A percentile compares a stretch with the other conserved stretches of the same genome.
phyloP scores from a whole-genome alignment of 768 basidiomycete species.

The Suillus ampliporus region DNA sequence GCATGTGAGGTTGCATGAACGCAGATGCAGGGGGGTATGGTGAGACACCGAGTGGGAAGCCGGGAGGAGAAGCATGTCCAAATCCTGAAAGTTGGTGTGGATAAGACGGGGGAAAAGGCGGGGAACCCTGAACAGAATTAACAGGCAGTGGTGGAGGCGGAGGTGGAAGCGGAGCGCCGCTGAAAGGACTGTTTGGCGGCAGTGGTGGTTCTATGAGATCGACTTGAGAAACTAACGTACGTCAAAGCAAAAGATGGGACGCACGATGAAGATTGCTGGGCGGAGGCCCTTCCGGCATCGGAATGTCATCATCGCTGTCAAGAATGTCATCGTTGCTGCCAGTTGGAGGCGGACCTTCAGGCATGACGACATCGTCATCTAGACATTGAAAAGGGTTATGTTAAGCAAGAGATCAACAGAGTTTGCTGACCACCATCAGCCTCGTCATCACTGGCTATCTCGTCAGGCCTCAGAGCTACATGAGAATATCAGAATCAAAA shows the following conservation, averaged over 20 bases:
- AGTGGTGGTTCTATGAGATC: constrained; percentile 18
- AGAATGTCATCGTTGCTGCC: constrained; percentile 42
- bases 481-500: constrained; percentile 4
- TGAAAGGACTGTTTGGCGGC: background rate
- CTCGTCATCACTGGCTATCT: constrained; percentile 69
- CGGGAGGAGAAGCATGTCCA: constrained; percentile 12
- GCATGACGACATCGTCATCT: constrained; percentile 72
- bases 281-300: constrained; percentile 86
- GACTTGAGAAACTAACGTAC: constrained; percentile 6
- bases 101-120: constrained; percentile 22
- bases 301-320: constrained; percentile 82
- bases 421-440: constrained; percentile 44
- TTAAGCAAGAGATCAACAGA: background rate
- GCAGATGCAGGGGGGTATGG: constrained; percentile 36
- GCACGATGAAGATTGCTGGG: constrained; percentile 39
- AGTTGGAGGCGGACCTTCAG: constrained; percentile 63
- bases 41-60: constrained; percentile 27
- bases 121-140: constrained; percentile 16
- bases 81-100: constrained; percentile 26
- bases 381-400: constrained; percentile 18
- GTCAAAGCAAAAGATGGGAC: constrained; percentile 9
- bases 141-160: constrained; percentile 26
- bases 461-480: constrained; percentile 64
- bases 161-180: constrained; percentile 26
- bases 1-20: constrained; percentile 27